Percentiles rank a stretch among this genome's conserved stretches.
phyloP scores from a whole-genome alignment of 2,329 filamentous ascomycete species.

The Grosmannia huntii region DNA sequence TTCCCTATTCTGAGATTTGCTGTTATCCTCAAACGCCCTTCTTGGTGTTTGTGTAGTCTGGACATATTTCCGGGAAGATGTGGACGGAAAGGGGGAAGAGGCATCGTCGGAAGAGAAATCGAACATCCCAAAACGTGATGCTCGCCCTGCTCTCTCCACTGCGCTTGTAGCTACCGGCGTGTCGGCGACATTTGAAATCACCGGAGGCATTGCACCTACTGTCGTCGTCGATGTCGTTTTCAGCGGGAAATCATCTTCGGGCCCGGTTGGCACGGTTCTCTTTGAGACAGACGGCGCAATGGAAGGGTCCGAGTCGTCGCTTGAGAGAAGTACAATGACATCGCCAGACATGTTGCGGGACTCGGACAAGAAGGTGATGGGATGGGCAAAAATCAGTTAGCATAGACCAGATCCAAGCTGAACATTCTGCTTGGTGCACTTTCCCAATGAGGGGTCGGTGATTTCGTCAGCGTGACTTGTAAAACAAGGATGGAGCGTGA shows the following conservation, averaged over 20 bases:
- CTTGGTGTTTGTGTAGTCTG: neutral
- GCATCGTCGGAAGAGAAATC: neutral
- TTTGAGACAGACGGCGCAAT: neutral
- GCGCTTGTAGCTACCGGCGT: neutral
- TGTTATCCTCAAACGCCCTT: neutral
- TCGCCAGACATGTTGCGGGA: slow-evolving; percentile 1
- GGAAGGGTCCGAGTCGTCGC: slow-evolving; percentile 4
- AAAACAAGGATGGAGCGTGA: neutral
- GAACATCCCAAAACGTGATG: neutral
- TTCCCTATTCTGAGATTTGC: neutral
- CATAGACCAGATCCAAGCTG: too few species aligned
- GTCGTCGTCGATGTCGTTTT: neutral
- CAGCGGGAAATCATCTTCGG: neutral
- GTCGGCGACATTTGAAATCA: neutral
- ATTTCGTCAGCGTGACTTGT: too few species aligned
- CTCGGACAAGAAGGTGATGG: neutral
- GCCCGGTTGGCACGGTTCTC: neutral
- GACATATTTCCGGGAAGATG: neutral
- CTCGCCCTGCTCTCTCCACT: neutral
- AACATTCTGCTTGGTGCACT: neutral
- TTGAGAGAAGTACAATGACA: slow-evolving; percentile 5
- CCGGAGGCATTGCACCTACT: neutral
- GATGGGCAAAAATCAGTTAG: too few species aligned
- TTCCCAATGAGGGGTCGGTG: neutral
- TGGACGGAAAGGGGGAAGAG: neutral